Evolutionary conservation across 345 rosid species (phyloP).

Genomic region (Ceriops decandra): DNA sequence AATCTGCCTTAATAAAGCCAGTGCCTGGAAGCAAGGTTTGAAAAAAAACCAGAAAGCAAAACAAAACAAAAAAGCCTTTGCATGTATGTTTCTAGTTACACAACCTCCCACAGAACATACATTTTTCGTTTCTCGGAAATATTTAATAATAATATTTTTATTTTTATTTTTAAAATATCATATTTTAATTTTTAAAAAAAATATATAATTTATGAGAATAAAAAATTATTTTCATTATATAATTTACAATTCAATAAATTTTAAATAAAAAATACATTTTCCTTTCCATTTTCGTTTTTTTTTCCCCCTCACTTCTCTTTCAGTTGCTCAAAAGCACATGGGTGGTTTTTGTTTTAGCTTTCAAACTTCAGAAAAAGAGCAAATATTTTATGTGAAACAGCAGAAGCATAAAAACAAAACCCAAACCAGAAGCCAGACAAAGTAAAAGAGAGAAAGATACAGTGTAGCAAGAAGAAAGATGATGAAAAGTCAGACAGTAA

Average conservation of each 20-base stretch:
- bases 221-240: no score
- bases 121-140: background rate
- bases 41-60: background rate
- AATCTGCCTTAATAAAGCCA: background rate
- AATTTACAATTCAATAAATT: no score
- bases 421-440: background rate
- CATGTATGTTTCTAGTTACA: conserved; percentile 13
- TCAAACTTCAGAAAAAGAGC: background rate
- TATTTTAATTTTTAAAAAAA: no score
- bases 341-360: conserved; percentile 21
- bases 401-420: background rate
- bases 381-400: background rate
- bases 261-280: no score
- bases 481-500: background rate
- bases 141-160: no score
- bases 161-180: no score
- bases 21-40: background rate
- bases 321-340: conserved; percentile 25
- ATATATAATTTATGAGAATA: no score
- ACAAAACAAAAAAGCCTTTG: background rate
- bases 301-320: background rate
- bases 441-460: background rate
- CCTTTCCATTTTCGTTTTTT: background rate
- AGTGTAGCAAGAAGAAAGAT: background rate
- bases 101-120: conserved; percentile 11